These are phyloP conservation scores for Panaeolus cyanescens DNA, from an alignment of 768 basidiomycete genomes.

Conservation along the genomic window DNA sequence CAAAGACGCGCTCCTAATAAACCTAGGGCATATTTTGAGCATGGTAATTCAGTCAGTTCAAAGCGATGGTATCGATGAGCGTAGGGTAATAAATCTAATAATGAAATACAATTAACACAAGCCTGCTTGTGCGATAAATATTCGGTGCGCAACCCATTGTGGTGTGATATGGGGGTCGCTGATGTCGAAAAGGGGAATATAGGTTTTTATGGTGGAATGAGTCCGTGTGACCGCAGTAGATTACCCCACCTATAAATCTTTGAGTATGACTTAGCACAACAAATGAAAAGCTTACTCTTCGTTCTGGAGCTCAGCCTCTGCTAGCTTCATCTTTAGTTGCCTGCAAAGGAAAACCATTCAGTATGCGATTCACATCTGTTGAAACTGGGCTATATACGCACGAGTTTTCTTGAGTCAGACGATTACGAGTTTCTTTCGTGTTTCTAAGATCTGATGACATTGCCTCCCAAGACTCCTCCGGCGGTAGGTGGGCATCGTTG, in stretches of 20 bases:
- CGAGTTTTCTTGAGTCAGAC: slow-evolving; percentile 79
- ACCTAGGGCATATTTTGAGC: too few relatives aligned
- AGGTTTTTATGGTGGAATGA: slow-evolving; percentile 29
- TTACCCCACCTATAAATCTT: slow-evolving; percentile 58
- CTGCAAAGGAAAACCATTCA: slow-evolving; percentile 39
- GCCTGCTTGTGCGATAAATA: slow-evolving; percentile 2
- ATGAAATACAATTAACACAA: background rate
- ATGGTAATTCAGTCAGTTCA: background rate
- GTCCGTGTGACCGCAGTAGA: slow-evolving; percentile 53
- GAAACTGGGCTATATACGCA: slow-evolving; percentile 37
- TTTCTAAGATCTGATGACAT: slow-evolving; percentile 71
- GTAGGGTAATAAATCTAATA: background rate
- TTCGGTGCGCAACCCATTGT: background rate
- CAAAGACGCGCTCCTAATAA: too few relatives aligned
- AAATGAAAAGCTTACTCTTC: slow-evolving; percentile 66
- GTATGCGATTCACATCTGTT: background rate
- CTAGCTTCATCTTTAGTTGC: slow-evolving; percentile 67
- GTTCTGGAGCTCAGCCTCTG: slow-evolving; percentile 72
- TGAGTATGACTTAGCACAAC: background rate
- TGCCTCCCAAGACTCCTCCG: slow-evolving; percentile 81
- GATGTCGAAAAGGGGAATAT: background rate
- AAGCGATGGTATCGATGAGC: background rate
- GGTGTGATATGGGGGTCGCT: background rate
- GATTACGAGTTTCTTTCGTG: slow-evolving; percentile 78
- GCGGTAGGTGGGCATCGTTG: slow-evolving; percentile 79